These are phyloP conservation scores for Xerocomellus chrysenteron DNA, from an alignment of 768 basidiomycete genomes.

Conservation along the genomic window DNA sequence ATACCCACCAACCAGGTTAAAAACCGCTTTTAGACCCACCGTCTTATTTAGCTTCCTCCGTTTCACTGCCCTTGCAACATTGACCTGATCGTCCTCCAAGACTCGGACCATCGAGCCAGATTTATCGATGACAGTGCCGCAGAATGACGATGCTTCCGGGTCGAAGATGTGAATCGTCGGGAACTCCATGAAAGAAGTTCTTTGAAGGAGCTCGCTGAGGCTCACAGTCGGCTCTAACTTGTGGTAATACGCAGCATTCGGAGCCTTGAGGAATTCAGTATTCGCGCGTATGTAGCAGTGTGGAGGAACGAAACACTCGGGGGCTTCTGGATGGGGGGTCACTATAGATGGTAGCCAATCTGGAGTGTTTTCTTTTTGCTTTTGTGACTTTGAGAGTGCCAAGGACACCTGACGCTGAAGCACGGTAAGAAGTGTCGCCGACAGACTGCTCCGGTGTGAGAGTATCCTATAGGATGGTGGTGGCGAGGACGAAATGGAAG, in stretches of 20 bases:
- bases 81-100: conserved; percentile 13
- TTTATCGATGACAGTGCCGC: conserved; percentile 56
- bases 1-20: conserved; percentile 58
- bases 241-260: conserved; percentile 46
- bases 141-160: conserved; percentile 49
- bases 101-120: conserved; percentile 38
- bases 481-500: conserved; percentile 35
- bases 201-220: conserved; percentile 48
- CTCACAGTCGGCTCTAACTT: conserved; percentile 51
- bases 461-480: conserved; percentile 49
- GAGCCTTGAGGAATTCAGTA: conserved; percentile 27
- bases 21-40: conserved; percentile 55
- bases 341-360: conserved; percentile 58
- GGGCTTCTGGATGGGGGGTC: conserved; percentile 52
- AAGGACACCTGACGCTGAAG: conserved; percentile 45
- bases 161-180: conserved; percentile 81
- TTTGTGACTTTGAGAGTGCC: conserved; percentile 26
- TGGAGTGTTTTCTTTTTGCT: conserved; percentile 50
- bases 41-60: conserved; percentile 53
- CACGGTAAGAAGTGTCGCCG: conserved; percentile 47
- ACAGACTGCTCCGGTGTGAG: conserved; percentile 61
- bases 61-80: conserved; percentile 45
- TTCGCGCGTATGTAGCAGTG: conserved; percentile 59
- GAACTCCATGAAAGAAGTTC: conserved; percentile 77
- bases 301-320: conserved; percentile 54